Base-by-base conservation (phyloP, 108 stramenopile species). In the Skeletonema grethae region DNA sequence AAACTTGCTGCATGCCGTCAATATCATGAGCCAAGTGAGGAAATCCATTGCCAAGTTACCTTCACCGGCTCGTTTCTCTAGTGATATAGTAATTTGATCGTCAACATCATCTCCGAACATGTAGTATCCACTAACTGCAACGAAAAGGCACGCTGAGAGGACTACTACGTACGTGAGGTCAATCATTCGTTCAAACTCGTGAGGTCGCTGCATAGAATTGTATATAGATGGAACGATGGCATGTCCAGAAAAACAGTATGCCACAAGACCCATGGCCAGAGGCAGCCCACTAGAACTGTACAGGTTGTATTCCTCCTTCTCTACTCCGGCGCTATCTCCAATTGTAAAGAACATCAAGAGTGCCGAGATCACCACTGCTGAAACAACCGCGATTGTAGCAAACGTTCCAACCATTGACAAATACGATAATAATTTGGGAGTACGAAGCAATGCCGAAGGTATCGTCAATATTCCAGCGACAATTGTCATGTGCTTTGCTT, bases 221-320 rank as follows among this genome's bases (percentile, higher is more conserved):
- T 87, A 93, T 29, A 93, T 90, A 11, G 82, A 84, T 9, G 91
- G 91, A 22, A 93, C 84, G 65, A 93, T 90, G 11, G 91, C 91
- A 77, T 93, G 91, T 10, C 91, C 91, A 15, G 75, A 77, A 79
- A 93, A 93, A 38, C 85, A 86, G 66, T 89, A 93, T 15, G 92
- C 92, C 25, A 90, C 86, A 18, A 93, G 67, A 25, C 89, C 92
- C 38, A 90, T 76, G 9, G 89, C 87, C 15, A 84, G 29, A 29
- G 84, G 57, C 29, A 92, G 39, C 13, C 91, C 91, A 65, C 61
- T 57, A 7, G 78, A 22, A 53, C 39, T 41, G 57, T 64, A 75
- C 72, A 87, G 36, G 65, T 55, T 38, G 81, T 82, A 70, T 31
- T 83, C 57, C 56, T 62, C 67, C 25, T 61, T 39, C 20, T 38